These are phyloP conservation scores for Anethum foeniculum DNA, from an alignment of 140 eudicot genomes.

Conservation along the genomic window DNA sequence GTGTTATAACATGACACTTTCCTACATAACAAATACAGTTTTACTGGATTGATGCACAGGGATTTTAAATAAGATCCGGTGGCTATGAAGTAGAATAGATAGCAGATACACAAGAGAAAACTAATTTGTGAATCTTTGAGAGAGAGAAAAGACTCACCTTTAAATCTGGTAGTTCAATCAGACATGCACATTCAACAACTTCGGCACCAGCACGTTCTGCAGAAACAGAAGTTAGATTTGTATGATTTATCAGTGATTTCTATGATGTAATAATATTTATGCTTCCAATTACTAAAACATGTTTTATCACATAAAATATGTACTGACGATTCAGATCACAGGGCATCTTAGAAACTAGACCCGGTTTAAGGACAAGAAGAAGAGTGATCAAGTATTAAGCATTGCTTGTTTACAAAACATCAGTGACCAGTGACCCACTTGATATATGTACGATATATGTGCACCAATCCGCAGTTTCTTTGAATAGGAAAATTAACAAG, in stretches of 20 bases:
- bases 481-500: neutral
- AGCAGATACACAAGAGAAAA: neutral
- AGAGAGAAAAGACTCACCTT: constrained; percentile 21
- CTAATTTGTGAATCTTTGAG: neutral
- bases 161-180: constrained; percentile 42
- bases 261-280: neutral
- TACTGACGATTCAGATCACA: neutral
- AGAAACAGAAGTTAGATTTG: neutral
- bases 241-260: neutral
- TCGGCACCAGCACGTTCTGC: constrained; percentile 48
- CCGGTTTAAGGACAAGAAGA: neutral
- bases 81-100: neutral
- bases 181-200: constrained; percentile 46
- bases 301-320: neutral
- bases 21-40: neutral
- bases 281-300: neutral
- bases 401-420: neutral
- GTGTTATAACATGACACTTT: neutral
- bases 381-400: neutral
- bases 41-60: neutral
- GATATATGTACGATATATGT: neutral
- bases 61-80: neutral
- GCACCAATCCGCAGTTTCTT: neutral
- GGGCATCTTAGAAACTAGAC: neutral
- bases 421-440: neutral